Base-by-base conservation (phyloP, 129 eudicot genomes). In the sunflower (Helianthus annuus) region DNA sequence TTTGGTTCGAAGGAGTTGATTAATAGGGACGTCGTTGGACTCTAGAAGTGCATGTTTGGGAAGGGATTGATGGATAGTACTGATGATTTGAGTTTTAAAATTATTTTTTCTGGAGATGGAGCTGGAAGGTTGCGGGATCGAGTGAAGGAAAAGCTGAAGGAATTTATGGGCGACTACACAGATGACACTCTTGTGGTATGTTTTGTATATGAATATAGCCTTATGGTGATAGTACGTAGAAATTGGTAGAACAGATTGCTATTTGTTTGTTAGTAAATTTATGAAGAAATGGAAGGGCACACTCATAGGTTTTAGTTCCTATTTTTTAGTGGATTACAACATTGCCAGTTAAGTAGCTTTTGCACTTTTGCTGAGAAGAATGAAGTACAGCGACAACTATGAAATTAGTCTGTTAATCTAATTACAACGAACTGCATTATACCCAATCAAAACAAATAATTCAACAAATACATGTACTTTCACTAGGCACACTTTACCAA, bases 141-240 rank as follows among this genome's bases (percentile, higher is more conserved):
- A 39, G 83, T 93, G 34, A 82, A 67, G 75, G 95, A 87, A 76
- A 93, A 86, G 61, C 85, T 93, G 53, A 93, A 87, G 86, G 96
- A 89, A 68, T 93, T 79, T 66, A 85, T 93, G 90, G 98, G 98
- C 8, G 97, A 89, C 39, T 93, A 87, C 74, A 90, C 96, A 14
- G 97, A 93, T 63, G 98, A 93, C 53, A 89, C 98, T 78, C 92
- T 93, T 3, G 98, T 93, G 94, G 81, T 78, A 32, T 78, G 81
- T 78, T 62, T 62, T 1, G 17, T 70, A 68, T 76, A 34, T 34
- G 40, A 46, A 3, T 1, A 57, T 56, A 56, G 36, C 36, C 40
- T 27, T 58, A 29, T 58, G 39, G 16, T 58, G 64, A 58, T 24
- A 59, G 19, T 48, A 40, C n/a, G 3, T 38, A 39, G 64, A 68